These are phyloP conservation scores for Hypomyces perniciosus DNA, from an alignment of 2,329 filamentous ascomycete species.

Conservation along the genomic window DNA sequence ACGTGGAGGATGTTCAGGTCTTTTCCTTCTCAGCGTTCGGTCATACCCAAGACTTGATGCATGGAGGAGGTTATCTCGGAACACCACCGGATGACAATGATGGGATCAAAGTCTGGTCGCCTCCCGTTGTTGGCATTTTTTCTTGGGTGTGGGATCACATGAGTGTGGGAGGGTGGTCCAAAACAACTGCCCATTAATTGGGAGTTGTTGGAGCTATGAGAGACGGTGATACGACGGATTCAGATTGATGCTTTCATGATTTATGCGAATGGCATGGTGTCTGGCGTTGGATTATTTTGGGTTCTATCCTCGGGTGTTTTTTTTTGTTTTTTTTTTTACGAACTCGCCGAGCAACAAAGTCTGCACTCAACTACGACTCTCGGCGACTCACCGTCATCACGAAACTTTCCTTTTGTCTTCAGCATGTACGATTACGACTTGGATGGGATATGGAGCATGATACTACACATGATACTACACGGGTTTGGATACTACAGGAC, in stretches of 20 bases:
- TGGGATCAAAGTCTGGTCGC: slow-evolving; percentile 9
- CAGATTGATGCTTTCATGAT: background rate
- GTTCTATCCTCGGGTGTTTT: background rate
- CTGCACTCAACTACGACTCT: background rate
- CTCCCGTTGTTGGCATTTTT: slow-evolving; percentile 11
- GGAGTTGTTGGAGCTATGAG: background rate
- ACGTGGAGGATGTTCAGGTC: slow-evolving; percentile 11
- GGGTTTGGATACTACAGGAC: too few relatives aligned
- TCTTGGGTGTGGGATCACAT: slow-evolving; percentile 13
- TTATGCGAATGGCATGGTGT: too few relatives aligned
- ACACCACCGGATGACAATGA: slow-evolving; percentile 7
- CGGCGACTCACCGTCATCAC: background rate
- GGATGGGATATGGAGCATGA: too few relatives aligned
- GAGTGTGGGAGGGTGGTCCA: background rate
- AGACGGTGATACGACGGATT: background rate
- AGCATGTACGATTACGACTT: too few relatives aligned
- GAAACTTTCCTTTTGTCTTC: background rate
- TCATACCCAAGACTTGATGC: slow-evolving; percentile 6
- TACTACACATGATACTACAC: too few relatives aligned
- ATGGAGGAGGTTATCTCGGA: background rate
- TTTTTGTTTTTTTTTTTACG: background rate
- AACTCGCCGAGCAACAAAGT: background rate
- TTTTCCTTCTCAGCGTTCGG: slow-evolving; percentile 7
- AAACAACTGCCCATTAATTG: background rate
- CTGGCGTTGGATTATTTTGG: background rate